These are phyloP conservation scores for Fusarium sp. DNA, from an alignment of 2,329 filamentous ascomycete genomes.

Conservation along the genomic window DNA sequence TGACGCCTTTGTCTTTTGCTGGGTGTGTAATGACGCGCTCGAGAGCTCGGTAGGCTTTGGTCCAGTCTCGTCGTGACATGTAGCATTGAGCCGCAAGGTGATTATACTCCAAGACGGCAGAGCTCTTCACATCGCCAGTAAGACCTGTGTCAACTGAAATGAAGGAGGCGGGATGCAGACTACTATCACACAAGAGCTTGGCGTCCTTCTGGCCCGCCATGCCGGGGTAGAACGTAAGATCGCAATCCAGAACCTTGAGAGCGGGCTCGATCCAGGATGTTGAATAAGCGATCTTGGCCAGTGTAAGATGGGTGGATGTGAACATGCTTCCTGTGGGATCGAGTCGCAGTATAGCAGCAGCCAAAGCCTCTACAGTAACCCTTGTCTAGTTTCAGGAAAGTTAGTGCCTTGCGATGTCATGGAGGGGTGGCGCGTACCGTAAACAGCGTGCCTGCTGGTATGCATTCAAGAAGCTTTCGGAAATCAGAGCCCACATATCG, in stretches of 20 bases:
- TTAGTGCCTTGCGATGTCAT: conserved; percentile 17
- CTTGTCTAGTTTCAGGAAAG: conserved; percentile 53
- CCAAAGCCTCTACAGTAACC: conserved; percentile 56
- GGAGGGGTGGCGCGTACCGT: conserved; percentile 47
- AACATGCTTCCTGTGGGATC: conserved; percentile 74
- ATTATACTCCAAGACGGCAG: conserved; percentile 73
- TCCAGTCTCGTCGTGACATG: conserved; percentile 69
- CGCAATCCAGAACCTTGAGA: conserved; percentile 69
- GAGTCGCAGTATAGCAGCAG: conserved; percentile 68
- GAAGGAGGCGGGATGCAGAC: conserved; percentile 61
- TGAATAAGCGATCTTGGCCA: conserved; percentile 68
- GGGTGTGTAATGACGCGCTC: conserved; percentile 75
- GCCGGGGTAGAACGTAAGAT: conserved; percentile 72
- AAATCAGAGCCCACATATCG: conserved; percentile 60
- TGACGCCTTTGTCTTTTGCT: conserved; percentile 67
- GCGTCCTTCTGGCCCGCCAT: conserved; percentile 49
- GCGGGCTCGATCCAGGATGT: conserved; percentile 62
- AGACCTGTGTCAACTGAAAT: conserved; percentile 69
- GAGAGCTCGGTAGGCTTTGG: conserved; percentile 68
- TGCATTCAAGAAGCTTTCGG: conserved; percentile 54
- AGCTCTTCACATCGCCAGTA: conserved; percentile 60
- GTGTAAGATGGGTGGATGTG: conserved; percentile 68
- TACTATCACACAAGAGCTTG: conserved; percentile 56
- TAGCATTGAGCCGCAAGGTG: conserved; percentile 71
- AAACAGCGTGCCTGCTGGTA: conserved; percentile 52